phyloP scores from a whole-genome alignment of 306 rosid genomes.

The Cucumis melo region DNA sequence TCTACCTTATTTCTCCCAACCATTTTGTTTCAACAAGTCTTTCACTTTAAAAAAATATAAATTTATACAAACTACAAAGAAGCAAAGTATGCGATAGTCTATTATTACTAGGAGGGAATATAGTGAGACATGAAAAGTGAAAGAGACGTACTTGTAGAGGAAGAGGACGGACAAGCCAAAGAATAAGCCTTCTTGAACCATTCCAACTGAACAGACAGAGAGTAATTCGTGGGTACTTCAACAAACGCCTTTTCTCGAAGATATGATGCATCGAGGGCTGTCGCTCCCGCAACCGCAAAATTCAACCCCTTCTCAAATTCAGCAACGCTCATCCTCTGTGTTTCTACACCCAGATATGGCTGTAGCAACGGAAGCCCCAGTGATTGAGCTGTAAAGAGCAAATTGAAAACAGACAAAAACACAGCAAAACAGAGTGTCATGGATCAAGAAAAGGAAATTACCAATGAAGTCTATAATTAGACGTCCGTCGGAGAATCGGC shows the following conservation, averaged over 20 bases:
- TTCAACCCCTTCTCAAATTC: neutral
- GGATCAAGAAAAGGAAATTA: neutral
- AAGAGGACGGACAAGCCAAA: constrained; percentile 16
- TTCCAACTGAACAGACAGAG: constrained; percentile 27
- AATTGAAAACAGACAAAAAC: no score
- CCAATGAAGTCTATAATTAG: neutral
- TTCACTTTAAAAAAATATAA: no score
- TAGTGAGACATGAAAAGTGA: no score
- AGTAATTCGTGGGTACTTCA: constrained; percentile 8
- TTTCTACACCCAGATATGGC: constrained; percentile 16
- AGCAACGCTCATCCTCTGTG: neutral
- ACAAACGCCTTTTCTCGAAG: constrained; percentile 15
- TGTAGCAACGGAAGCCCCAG: constrained; percentile 28
- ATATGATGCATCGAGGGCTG: constrained; percentile 20
- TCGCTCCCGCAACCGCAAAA: constrained; percentile 55
- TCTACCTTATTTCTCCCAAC: no score
- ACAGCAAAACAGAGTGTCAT: neutral
- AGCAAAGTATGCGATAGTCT: no score
- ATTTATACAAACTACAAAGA: no score
- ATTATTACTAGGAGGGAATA: no score
- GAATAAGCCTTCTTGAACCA: constrained; percentile 36
- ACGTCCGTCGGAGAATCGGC: neutral
- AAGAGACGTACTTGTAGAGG: constrained; percentile 13
- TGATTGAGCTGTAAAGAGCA: constrained; percentile 21
- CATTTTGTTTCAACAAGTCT: no score